Evolutionary conservation across 768 basidiomycete species (phyloP).

Genomic region (Brasilioporus rufonigricans): DNA sequence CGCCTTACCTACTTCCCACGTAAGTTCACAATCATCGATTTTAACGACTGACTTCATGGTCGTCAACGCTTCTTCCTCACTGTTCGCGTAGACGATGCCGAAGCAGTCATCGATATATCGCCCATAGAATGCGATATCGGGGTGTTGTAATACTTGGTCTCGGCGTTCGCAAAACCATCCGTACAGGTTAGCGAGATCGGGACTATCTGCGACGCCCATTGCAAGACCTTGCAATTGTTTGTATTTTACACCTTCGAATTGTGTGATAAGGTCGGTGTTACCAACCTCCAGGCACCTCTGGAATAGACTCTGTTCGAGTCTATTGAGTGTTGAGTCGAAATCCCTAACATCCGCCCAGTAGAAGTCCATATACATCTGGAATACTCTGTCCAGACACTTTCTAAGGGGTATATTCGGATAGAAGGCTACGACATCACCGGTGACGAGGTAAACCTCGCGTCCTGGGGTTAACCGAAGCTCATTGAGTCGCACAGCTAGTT

Average conservation of each 20-base stretch:
- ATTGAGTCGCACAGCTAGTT: conserved; percentile 15
- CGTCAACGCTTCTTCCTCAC: no score
- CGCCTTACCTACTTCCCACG: no score
- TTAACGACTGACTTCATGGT: no score
- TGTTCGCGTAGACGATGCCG: no score
- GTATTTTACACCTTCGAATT: background rate
- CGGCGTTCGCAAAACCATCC: background rate
- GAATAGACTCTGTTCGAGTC: background rate
- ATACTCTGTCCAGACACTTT: background rate
- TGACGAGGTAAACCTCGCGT: conserved; percentile 4
- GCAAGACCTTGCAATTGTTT: background rate
- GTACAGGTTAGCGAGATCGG: conserved; percentile 14
- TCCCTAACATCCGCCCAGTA: no score
- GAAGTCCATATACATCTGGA: background rate
- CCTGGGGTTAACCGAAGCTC: no score
- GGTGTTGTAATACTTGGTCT: background rate
- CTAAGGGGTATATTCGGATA: background rate
- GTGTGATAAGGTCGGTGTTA: background rate
- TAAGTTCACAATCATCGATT: no score
- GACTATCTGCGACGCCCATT: conserved; percentile 10
- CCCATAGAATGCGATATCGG: conserved; percentile 1
- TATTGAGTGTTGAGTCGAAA: no score
- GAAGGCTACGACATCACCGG: background rate
- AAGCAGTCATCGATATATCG: conserved; percentile 5
- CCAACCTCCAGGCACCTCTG: background rate